Evolutionary conservation across 2,329 filamentous ascomycete species (phyloP), one percentile per base, ranked within the genome.

Genomic region (Xylaria polymorpha): DNA sequence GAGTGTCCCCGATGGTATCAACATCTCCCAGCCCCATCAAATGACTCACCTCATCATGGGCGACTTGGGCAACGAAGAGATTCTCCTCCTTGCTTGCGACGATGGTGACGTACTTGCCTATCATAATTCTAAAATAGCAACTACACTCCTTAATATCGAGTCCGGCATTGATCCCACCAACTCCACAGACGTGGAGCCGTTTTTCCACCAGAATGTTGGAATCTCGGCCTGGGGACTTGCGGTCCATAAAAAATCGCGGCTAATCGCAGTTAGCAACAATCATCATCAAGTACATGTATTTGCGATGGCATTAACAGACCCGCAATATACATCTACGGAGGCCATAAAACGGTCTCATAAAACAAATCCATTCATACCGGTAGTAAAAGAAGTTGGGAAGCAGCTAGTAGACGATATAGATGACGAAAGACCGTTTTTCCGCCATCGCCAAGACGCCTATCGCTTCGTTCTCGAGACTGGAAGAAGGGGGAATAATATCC

Each of bases 261-360:
- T 98, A 70, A 91, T 99, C 71, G 96, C 95, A 0, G 91, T 97
- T 46, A 93, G 92, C 74, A 90, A 92, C 0, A 99, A 99, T 77
- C 87, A 85, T 1, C 77, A 78, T 18, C 70, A 75, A 20, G 75
- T 79, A 22, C 76, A 74, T 58, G 74, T 79, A n/a, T 77, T 80
- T 69, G 70, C 80, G 14, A 79, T 79, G n/a, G 79, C 79, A 58
- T 61, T 81, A 9, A 73, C 71, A 9, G 74, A 75, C 20, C 20
- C 68, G 8, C 20, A 22, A 39, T 66, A 50, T 15, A 25, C n/a
- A 43, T 44, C 48, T 7, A 14, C 32, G 9, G 35, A 20, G 4
- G 46, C 56, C 66, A 20, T 50, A 43, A 32, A 70, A 59, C 53
- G 12, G 7, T 60, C 41, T 60, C 35, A 71, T 43, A 20, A 50